These are phyloP conservation scores for Rubroboletus pulcherrimus DNA, from an alignment of 768 basidiomycete genomes.

Conservation along the genomic window DNA sequence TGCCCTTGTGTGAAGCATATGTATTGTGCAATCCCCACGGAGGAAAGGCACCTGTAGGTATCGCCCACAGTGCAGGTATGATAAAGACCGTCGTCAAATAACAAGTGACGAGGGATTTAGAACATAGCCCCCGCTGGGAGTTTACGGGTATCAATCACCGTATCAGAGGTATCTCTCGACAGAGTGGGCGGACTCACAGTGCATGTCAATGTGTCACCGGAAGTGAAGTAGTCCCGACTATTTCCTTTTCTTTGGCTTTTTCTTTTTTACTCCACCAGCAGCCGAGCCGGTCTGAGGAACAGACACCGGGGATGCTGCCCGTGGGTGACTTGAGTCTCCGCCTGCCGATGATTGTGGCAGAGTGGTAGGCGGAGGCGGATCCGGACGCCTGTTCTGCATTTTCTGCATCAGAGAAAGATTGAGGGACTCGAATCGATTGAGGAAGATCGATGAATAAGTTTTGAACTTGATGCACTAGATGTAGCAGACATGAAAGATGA, in stretches of 20 bases:
- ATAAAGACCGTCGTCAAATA: slow-evolving; percentile 4
- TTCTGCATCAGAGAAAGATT: slow-evolving; percentile 83
- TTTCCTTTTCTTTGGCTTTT: slow-evolving; percentile 81
- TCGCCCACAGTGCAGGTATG: neutral
- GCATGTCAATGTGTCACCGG: slow-evolving; percentile 1
- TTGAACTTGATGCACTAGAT: slow-evolving; percentile 92
- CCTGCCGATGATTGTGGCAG: slow-evolving; percentile 19
- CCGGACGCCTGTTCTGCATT: slow-evolving; percentile 66
- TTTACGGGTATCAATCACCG: slow-evolving; percentile 6
- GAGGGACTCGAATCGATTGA: slow-evolving; percentile 93
- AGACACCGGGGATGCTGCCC: slow-evolving; percentile 33
- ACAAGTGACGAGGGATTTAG: neutral
- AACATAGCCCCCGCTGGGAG: neutral
- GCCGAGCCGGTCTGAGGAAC: slow-evolving; percentile 33
- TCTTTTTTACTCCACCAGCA: slow-evolving; percentile 74
- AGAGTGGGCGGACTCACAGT: slow-evolving; percentile 11
- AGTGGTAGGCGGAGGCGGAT: slow-evolving; percentile 25
- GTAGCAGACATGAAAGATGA: neutral
- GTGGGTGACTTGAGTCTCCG: slow-evolving; percentile 25
- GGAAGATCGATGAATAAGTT: slow-evolving; percentile 88
- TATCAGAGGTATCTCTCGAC: neutral
- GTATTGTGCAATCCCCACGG: neutral
- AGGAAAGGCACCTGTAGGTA: neutral
- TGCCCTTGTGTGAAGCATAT: neutral
- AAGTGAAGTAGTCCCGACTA: slow-evolving; percentile 23